Base-by-base conservation (phyloP, 371 early-diverging fungal genomes). In the Aphelidium insulamus region DNA sequence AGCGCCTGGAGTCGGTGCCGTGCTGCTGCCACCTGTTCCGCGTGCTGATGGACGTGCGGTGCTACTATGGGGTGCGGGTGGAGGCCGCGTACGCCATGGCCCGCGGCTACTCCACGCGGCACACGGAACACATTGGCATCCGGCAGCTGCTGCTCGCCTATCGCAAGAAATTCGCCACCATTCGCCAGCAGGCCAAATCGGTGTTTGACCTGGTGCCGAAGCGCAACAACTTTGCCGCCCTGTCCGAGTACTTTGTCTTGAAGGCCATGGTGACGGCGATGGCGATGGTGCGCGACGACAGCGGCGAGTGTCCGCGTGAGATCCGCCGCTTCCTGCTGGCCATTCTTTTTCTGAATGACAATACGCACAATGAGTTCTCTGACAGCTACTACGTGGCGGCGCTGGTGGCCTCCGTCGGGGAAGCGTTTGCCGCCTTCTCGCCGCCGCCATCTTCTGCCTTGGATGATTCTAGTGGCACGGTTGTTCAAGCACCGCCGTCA, bases 61-160 rank as follows among this genome's bases (percentile, higher is more conserved):
- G 77, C 28, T 92, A 78, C 46, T 97, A 88, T 43, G 69, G 84
- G 17, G 67, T 94, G 21, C 72, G 86, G n/a, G 77, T 83, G 58
- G 85, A 84, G 36, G 82, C 90, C 4, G 84, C 86, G 2, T 60
- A 69, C 38, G 76, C 83, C 1, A 55, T 95, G n/a, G 74, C 83
- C n/a, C n/a, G 2, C 60, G 65, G 19, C 55, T 69, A 23, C n/a
- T 75, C 73, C 4, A 54, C 41, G 12, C 46, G 55, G 2, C 39
- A 45, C 14, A 43, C 69, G 24, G 62, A 65, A 2, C 69, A 66
- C 62, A 70, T 77, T 25, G 82, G 82, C 0, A 44, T 79, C 20
- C 55, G 64, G 35, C 79, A 77, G 33, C 48, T 92, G 21, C 50
- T 85, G 85, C 43, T 53, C 52, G 36, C 39, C 47, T 19, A 26